These are phyloP conservation scores for Pseudogymnoascus sp. DNA, from an alignment of 2,329 filamentous ascomycete species.

Conservation along the genomic window DNA sequence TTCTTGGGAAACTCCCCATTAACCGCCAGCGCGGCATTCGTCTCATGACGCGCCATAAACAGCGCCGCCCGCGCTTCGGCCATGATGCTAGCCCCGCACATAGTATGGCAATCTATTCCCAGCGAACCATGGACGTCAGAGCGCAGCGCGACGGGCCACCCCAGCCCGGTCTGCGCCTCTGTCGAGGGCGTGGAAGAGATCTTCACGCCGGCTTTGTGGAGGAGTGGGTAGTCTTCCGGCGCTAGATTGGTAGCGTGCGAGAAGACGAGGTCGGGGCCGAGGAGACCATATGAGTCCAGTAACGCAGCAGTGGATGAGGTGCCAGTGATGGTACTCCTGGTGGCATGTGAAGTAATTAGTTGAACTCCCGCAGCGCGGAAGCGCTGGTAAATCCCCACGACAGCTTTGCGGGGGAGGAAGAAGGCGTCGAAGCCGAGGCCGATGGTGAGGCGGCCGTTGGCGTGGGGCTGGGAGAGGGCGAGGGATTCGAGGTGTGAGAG, in stretches of 20 bases:
- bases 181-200: constrained; percentile 43
- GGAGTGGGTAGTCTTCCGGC: constrained; percentile 30
- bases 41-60: constrained; percentile 26
- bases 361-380: constrained; percentile 32
- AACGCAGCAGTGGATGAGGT: constrained; percentile 17
- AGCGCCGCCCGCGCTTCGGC: constrained; percentile 30
- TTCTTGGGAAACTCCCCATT: constrained; percentile 22
- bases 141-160: constrained; percentile 32
- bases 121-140: constrained; percentile 28
- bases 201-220: constrained; percentile 30
- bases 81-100: constrained; percentile 27
- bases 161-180: constrained; percentile 42
- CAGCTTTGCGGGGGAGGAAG: constrained; percentile 32
- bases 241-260: constrained; percentile 33
- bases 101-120: constrained; percentile 32
- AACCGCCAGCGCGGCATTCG: constrained; percentile 26
- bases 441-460: constrained; percentile 32
- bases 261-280: constrained; percentile 37
- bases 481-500: constrained; percentile 32
- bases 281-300: constrained; percentile 31
- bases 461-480: constrained; percentile 26
- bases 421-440: constrained; percentile 39
- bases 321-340: constrained; percentile 15
- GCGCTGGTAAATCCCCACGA: constrained; percentile 33
- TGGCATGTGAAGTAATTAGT: constrained; percentile 37